Evolutionary conservation across 2,329 filamentous ascomycete species (phyloP).

Genomic region (Alternaria conjuncta): DNA sequence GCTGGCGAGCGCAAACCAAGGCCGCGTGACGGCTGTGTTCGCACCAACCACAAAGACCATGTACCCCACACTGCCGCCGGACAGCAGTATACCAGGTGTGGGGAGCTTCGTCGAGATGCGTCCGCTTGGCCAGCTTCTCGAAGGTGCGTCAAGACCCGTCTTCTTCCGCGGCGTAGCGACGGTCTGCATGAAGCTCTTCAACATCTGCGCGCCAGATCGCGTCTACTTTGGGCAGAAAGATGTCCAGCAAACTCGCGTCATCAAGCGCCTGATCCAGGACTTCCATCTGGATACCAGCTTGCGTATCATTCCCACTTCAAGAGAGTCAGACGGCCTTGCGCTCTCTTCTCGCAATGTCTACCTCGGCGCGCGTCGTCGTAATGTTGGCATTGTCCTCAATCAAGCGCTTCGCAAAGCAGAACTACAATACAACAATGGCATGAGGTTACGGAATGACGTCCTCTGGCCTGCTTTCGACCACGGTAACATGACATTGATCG

Average conservation of each 20-base stretch:
- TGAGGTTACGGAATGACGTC: conserved; percentile 67
- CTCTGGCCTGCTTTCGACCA: conserved; percentile 73
- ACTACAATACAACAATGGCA: conserved; percentile 64
- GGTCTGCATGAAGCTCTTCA: conserved; percentile 93
- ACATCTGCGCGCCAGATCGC: conserved; percentile 76
- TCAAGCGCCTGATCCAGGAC: conserved; percentile 85
- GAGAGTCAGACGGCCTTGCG: conserved; percentile 83
- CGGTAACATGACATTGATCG: conserved; percentile 59
- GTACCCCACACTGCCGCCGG: conserved; percentile 82
- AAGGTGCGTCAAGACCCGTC: conserved; percentile 85
- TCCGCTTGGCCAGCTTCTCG: conserved; percentile 79
- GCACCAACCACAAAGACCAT: conserved; percentile 82
- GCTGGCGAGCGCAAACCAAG: conserved; percentile 62
- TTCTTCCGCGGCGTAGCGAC: conserved; percentile 98
- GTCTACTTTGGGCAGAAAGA: conserved; percentile 98
- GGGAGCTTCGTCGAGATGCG: conserved; percentile 93
- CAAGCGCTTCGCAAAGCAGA: conserved; percentile 75
- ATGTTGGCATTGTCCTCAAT: conserved; percentile 74
- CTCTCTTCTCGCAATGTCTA: conserved; percentile 95
- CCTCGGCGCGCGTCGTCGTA: conserved; percentile 75
- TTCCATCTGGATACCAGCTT: conserved; percentile 81
- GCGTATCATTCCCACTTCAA: conserved; percentile 73
- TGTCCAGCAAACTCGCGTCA: conserved; percentile 91
- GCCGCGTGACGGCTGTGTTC: conserved; percentile 82
- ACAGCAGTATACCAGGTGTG: conserved; percentile 73